Percentiles rank a stretch among this genome's conserved stretches.
Evolutionary conservation across 2,329 filamentous ascomycete species (phyloP).

Genomic region (Aspergillus carbonarius): DNA sequence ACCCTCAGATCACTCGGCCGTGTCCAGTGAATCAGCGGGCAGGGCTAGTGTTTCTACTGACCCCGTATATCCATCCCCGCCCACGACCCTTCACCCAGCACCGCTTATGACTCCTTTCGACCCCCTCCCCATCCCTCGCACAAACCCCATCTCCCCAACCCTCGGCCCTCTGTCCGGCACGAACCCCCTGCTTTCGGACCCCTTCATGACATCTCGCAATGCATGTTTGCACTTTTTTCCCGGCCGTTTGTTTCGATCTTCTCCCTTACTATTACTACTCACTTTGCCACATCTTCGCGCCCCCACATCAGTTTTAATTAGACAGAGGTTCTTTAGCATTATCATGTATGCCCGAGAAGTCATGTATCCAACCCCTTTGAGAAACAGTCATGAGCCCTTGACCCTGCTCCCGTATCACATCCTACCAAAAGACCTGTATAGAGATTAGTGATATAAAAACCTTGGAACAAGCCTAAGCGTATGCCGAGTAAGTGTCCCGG

Average conservation of each 20-base stretch:
- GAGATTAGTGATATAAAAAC: constrained; percentile 9
- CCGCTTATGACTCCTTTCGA: constrained; percentile 1
- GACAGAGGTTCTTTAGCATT: constrained; percentile 38
- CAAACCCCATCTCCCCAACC: neutral
- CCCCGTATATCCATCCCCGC: neutral
- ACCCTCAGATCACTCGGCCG: neutral
- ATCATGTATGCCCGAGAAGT: constrained; percentile 43
- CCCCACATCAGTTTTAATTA: constrained; percentile 36
- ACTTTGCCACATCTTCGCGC: constrained; percentile 6
- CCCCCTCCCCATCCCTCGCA: constrained; percentile 5
- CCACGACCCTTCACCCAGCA: neutral
- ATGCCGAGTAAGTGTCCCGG: neutral
- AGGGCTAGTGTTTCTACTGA: neutral
- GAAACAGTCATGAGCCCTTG: constrained; percentile 36
- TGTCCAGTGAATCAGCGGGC: neutral
- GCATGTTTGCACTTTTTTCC: constrained; percentile 17
- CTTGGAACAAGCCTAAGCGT: neutral
- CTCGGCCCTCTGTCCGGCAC: constrained; percentile 7
- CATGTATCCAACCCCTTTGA: constrained; percentile 37
- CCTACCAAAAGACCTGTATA: constrained; percentile 29
- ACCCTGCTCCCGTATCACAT: constrained; percentile 14
- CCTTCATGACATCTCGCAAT: constrained; percentile 19
- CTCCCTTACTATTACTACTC: constrained; percentile 15
- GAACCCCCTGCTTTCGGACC: constrained; percentile 19
- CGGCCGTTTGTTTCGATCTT: constrained; percentile 11